These are phyloP conservation scores for Suillus plorans DNA, from an alignment of 768 basidiomycete species.

Conservation along the genomic window DNA sequence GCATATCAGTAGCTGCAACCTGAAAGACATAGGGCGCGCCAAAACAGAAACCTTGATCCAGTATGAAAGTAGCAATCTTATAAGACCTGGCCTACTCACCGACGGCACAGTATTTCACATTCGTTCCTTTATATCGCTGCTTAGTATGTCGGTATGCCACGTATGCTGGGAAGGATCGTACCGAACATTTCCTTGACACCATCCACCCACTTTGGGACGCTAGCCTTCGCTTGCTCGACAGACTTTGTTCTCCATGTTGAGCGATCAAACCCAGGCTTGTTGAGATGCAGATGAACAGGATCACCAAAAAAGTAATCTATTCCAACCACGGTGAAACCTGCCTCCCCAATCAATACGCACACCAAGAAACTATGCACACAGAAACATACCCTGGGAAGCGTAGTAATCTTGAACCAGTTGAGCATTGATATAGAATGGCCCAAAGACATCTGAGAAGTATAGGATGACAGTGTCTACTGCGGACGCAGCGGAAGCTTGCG, in stretches of 20 bases:
- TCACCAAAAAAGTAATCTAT: constrained; percentile 68
- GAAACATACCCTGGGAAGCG: constrained; percentile 50
- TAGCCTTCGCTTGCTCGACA: constrained; percentile 35
- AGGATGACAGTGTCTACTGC: constrained; percentile 48
- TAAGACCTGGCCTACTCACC: constrained; percentile 31
- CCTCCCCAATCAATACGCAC: not conserved
- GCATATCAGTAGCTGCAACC: constrained; percentile 42
- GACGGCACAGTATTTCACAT: constrained; percentile 44
- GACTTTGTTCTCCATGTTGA: constrained; percentile 41
- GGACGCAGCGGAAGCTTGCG: constrained; percentile 20
- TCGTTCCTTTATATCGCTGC: constrained; percentile 16
- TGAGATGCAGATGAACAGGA: constrained; percentile 40
- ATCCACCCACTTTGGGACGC: constrained; percentile 51
- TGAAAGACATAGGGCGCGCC: constrained; percentile 54
- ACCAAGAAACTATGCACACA: not conserved
- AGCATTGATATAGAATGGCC: constrained; percentile 58
- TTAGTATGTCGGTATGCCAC: not conserved
- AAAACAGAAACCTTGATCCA: constrained; percentile 52
- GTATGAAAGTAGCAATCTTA: not conserved
- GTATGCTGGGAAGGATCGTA: constrained; percentile 21
- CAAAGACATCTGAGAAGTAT: constrained; percentile 59
- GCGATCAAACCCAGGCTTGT: constrained; percentile 38
- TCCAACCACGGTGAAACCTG: constrained; percentile 60
- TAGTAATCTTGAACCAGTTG: constrained; percentile 65
- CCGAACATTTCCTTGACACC: constrained; percentile 51